These are phyloP conservation scores for Monascus purpureus DNA, from an alignment of 495 filamentous ascomycete species.

Conservation along the genomic window DNA sequence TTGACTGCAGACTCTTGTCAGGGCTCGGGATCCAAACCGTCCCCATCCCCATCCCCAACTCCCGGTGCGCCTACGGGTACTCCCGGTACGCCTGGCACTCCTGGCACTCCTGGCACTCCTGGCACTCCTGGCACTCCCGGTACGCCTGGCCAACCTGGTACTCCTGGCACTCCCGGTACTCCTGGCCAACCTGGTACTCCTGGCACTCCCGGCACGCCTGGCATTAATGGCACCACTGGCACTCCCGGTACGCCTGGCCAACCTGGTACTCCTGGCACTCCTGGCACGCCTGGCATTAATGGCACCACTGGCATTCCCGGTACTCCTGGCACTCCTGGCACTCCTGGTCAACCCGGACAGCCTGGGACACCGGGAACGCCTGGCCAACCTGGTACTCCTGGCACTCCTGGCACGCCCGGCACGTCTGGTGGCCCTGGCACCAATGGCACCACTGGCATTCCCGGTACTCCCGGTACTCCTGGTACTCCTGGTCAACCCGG, in stretches of 20 bases:
- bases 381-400: slow-evolving; percentile 4
- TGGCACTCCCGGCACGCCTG: neutral
- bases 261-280: neutral
- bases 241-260: neutral
- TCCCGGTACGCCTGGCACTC: neutral
- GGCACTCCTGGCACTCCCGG: neutral
- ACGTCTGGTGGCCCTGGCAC: slow-evolving; percentile 1
- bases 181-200: neutral
- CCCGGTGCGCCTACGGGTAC: neutral
- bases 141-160: neutral
- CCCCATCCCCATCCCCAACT: slow-evolving; percentile 2
- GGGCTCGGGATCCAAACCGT: slow-evolving; percentile 9
- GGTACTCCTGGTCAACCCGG: too few relatives aligned
- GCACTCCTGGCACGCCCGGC: neutral
- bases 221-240: neutral
- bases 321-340: slow-evolving; percentile 1
- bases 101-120: neutral
- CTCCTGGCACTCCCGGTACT: neutral
- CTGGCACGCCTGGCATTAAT: neutral
- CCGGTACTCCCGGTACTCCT: neutral
- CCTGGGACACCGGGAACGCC: too few relatives aligned
- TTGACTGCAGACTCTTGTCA: slow-evolving; percentile 36
- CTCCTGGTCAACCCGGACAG: neutral
- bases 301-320: neutral
- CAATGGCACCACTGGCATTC: slow-evolving; percentile 2